These are phyloP conservation scores for Inga leiocalycina DNA, from an alignment of 306 rosid genomes.

Conservation along the genomic window DNA sequence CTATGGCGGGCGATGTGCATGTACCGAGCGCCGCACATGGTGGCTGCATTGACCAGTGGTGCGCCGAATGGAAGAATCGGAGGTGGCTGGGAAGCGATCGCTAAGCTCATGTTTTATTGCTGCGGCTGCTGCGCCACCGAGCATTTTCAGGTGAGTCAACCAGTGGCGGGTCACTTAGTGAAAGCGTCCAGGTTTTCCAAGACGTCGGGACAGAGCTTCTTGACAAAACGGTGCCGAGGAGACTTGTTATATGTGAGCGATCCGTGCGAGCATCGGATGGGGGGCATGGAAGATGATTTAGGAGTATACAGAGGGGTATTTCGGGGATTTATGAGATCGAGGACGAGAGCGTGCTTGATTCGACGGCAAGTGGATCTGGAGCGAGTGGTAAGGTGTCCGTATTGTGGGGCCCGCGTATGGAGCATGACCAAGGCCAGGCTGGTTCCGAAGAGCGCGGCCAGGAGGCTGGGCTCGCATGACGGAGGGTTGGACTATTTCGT, in stretches of 20 bases:
- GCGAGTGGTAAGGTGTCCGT: constrained; percentile 50
- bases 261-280: constrained; percentile 66
- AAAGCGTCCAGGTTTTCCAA: constrained; percentile 57
- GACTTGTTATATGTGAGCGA: constrained; percentile 63
- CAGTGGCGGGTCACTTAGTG: constrained; percentile 53
- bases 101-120: constrained; percentile 67
- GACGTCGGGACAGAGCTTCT: constrained; percentile 67
- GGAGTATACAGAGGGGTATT: constrained; percentile 69
- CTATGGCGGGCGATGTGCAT: constrained; percentile 60
- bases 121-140: constrained; percentile 53
- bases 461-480: constrained; percentile 65
- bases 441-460: constrained; percentile 61
- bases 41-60: constrained; percentile 34
- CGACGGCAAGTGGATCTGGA: constrained; percentile 48
- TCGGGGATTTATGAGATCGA: constrained; percentile 51
- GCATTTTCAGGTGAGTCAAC: constrained; percentile 41
- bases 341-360: constrained; percentile 55
- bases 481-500: constrained; percentile 64
- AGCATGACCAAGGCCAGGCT: constrained; percentile 66
- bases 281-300: constrained; percentile 47
- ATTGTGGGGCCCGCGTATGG: constrained; percentile 66
- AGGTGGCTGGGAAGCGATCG: constrained; percentile 70
- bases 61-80: constrained; percentile 45
- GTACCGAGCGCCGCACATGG: constrained; percentile 60
- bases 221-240: constrained; percentile 45